These are phyloP conservation scores for Antarctomyces pellizariae DNA, from an alignment of 495 filamentous ascomycete genomes.

Conservation along the genomic window DNA sequence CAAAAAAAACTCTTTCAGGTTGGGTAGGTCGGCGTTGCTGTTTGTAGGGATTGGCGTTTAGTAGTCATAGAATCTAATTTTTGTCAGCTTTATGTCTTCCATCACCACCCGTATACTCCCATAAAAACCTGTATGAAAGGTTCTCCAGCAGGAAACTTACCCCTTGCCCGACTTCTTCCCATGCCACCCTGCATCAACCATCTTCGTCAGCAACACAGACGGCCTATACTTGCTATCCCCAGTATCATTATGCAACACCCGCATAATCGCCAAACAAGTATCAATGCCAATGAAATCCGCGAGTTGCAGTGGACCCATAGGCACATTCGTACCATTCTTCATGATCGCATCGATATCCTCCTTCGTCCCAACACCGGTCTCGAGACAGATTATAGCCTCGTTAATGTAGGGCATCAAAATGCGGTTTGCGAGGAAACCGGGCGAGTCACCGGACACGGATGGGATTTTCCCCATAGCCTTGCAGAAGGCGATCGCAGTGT, in stretches of 20 bases:
- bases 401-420: conserved; percentile 99
- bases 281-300: conserved; percentile 97
- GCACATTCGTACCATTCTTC: conserved; percentile 97
- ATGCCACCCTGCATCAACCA: conserved; percentile 96
- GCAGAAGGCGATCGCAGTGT: conserved; percentile 69
- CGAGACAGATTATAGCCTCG: conserved; percentile 88
- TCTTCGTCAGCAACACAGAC: conserved; percentile 61
- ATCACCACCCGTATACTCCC: background rate
- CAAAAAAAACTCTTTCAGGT: too few species aligned
- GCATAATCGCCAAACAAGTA: conserved; percentile 94
- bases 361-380: conserved; percentile 68
- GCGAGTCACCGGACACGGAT: conserved; percentile 65
- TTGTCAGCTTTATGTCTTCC: conserved; percentile 1
- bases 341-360: conserved; percentile 93
- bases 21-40: too few species aligned
- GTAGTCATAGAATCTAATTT: conserved; percentile 12
- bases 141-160: conserved; percentile 23
- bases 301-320: conserved; percentile 85
- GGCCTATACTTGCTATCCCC: conserved; percentile 91
- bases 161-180: conserved; percentile 96
- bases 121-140: background rate
- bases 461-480: conserved; percentile 83
- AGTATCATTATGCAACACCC: conserved; percentile 74
- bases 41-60: conserved; percentile 12
- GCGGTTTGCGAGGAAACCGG: conserved; percentile 87